A percentile compares a stretch with the other conserved stretches of the same genome.
phyloP scores from a whole-genome alignment of 2,329 filamentous ascomycete species.

The Tolypocladium capitatum region DNA sequence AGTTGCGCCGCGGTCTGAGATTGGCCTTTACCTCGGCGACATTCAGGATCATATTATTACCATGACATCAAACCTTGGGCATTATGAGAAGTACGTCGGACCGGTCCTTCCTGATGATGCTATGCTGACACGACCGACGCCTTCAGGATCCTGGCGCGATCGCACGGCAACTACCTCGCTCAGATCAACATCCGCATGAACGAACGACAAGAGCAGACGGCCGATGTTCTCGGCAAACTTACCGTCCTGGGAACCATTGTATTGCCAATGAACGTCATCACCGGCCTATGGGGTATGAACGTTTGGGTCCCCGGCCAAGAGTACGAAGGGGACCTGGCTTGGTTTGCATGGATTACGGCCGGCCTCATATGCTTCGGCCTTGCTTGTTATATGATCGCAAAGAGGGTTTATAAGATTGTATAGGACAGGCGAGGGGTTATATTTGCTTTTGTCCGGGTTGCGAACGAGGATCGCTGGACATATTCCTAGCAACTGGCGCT shows the following conservation, averaged over 20 bases:
- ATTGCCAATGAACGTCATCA: constrained; percentile 97
- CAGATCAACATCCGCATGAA: constrained; percentile 99
- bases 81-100: constrained; percentile 77
- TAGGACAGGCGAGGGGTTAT: constrained; percentile 17
- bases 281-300: constrained; percentile 98
- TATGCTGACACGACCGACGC: constrained; percentile 4
- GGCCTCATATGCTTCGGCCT: constrained; percentile 69
- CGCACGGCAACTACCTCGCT: constrained; percentile 94
- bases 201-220: constrained; percentile 89
- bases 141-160: constrained; percentile 65
- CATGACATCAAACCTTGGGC: constrained; percentile 90
- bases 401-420: constrained; percentile 71
- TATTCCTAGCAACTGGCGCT: not conserved
- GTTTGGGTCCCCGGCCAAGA: constrained; percentile 90
- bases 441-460: not conserved
- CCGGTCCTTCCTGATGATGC: not conserved
- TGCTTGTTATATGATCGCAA: constrained; percentile 68
- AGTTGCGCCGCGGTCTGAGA: constrained; percentile 85
- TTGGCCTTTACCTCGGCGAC: constrained; percentile 93
- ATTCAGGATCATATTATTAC: constrained; percentile 99
- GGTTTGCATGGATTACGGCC: constrained; percentile 65
- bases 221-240: constrained; percentile 85
- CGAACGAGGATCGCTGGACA: not conserved
- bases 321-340: constrained; percentile 56
- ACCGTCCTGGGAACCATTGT: constrained; percentile 96